Base-by-base conservation (phyloP, 768 basidiomycete species). In the Auriscalpium vulgare region DNA sequence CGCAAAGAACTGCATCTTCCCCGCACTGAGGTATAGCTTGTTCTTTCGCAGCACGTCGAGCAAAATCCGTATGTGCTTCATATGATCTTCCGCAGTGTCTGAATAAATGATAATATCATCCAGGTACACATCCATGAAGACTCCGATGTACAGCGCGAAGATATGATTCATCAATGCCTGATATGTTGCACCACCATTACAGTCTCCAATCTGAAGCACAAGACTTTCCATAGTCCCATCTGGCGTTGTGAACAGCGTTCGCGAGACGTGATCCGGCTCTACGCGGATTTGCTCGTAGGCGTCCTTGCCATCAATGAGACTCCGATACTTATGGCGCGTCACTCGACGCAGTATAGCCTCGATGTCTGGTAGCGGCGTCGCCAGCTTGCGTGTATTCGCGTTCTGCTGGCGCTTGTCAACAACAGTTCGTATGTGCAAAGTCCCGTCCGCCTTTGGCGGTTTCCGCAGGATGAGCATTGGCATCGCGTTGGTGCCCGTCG, bases 121-220 rank as follows among this genome's bases (percentile, higher is more conserved):
- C 4, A 43, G 40, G 40, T 43, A 43, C 8, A 43, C 40, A 9
- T 72, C 67, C 63, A 73, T 67, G 56, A 66, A 72, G 0, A 64
- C 60, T 0, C 68, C 67, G 8, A 73, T 65, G 52, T 62, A 66
- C 1, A 60, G 56, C 1, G 53, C 59, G 47, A 73, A 72, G 1
- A 77, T 64, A 50, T 75, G 65, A 53, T 76, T 76, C 73, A 78
- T 78, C 0, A 77, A 49, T 0, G 73, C 60, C 57, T 78, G 75
- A 62, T 72, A 76, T 0, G 75, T 78, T 0, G 76, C 76, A 0
- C 65, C 63, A 0, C 61, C 67, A 51, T 71, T 71, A 50, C 63
- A 63, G 46, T 71, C 65, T 0, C 69, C 69, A 21, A 65, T 64
- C 54, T 74, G 73, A 53, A 76, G 63, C 0, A 78, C 74, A 0